These are phyloP conservation scores for fission yeast (Schizosaccharomyces pombe) DNA, from an alignment of 805 yeast genomes.

Conservation along the genomic window DNA sequence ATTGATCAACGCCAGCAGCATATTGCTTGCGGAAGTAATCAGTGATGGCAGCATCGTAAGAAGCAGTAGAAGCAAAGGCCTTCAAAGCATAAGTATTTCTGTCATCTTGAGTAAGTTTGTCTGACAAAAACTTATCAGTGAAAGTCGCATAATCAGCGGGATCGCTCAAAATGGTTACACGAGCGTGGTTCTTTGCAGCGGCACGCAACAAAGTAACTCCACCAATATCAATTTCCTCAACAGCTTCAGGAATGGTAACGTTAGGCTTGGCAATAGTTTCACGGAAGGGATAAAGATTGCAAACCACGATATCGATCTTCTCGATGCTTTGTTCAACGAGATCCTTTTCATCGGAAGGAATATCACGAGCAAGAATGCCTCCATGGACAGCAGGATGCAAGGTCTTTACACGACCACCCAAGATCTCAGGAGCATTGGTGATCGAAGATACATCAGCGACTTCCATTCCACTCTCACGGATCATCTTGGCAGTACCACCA, in stretches of 20 bases:
- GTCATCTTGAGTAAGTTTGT: conserved; percentile 47
- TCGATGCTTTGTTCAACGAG: conserved; percentile 73
- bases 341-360: conserved; percentile 76
- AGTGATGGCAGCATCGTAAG: conserved; percentile 82
- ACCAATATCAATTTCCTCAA: conserved; percentile 88
- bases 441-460: conserved; percentile 74
- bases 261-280: conserved; percentile 89
- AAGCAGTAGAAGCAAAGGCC: conserved; percentile 96
- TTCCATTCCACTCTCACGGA: conserved; percentile 93
- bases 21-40: conserved; percentile 96
- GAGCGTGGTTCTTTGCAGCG: conserved; percentile 92
- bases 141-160: conserved; percentile 81
- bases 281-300: conserved; percentile 94
- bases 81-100: conserved; percentile 61
- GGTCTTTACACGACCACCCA: conserved; percentile 95
- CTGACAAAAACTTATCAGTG: conserved; percentile 30
- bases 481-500: conserved; percentile 87
- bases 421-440: conserved; percentile 97
- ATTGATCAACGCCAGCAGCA: conserved; percentile 68
- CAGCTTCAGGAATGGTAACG: conserved; percentile 91
- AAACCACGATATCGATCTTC: conserved; percentile 88
- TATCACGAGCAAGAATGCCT: conserved; percentile 82
- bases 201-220: conserved; percentile 94
- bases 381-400: conserved; percentile 98
- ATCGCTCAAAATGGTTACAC: conserved; percentile 88